Evolutionary conservation across 2,329 filamentous ascomycete species (phyloP), one percentile per base, ranked within the genome.

Genomic region (Periconia sp.): DNA sequence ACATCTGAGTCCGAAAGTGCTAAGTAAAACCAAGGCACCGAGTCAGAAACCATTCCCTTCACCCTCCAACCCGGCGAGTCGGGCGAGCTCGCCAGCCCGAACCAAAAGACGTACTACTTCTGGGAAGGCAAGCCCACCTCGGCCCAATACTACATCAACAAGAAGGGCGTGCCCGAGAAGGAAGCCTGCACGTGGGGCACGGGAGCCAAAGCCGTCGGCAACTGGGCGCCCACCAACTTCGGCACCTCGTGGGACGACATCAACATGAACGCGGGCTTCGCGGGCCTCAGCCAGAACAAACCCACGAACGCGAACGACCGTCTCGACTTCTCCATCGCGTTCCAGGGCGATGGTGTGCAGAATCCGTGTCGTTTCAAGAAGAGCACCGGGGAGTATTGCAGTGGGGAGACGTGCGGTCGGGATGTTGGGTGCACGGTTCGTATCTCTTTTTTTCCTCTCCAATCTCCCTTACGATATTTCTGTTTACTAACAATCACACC

Each of bases 61-160:
- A 76, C 85, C 53, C 81, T 88, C 42, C 61, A 74, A 6, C 76
- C 89, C 49, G 89, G 89, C 54, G 66, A 76, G 46, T 82, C 77
- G 23, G 77, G 85, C 56, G 76, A 80, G 35, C 77, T 99, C 60
- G 91, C 90, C 70, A 93, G 91, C 80, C 89, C 93, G 45, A 77
- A 88, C 60, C 85, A 87, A 55, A 71, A 73, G 46, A 81, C 78
- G 47, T 96, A 93, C 81, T 97, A 92, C 80, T 76, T 81, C 57
- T 96, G 91, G 90, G 63, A 90, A 67, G 84, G 84, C 64, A 82
- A 83, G 73, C 65, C 78, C 47, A 97, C 94, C 49, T 92, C 91
- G 45, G 92, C 92, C 43, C 94, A 97, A 78, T 97, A 96, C 83
- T 99, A 99, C 73, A 84, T 97, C 77, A 97, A 97, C 84, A 89